Conservation (phyloP, 768 basidiomycete genomes). For the Rhizopogon roseolus region DNA sequence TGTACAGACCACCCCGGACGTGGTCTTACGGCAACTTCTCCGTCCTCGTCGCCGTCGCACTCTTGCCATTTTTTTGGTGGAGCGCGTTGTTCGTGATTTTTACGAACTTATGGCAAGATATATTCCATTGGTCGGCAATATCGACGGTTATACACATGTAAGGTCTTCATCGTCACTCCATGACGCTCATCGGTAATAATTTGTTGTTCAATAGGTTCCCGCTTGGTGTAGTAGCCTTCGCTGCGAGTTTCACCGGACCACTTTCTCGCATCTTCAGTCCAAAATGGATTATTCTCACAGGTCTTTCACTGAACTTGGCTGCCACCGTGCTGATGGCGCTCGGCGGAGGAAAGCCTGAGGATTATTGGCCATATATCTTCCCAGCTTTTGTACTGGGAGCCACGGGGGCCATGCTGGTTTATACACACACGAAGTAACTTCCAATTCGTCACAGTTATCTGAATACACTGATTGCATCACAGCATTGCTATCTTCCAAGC, state of each 20-base stretch:
- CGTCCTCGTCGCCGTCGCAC: slow-evolving; percentile 29
- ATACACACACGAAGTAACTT: slow-evolving; percentile 35
- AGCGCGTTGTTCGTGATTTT: slow-evolving; percentile 27
- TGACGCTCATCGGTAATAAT: slow-evolving; percentile 28
- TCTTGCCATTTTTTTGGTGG: slow-evolving; percentile 37
- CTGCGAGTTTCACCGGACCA: slow-evolving; percentile 27
- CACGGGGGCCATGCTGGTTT: no score
- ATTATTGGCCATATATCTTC: slow-evolving; percentile 32
- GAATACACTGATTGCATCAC: neutral
- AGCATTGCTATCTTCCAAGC: slow-evolving; percentile 42
- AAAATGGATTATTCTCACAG: slow-evolving; percentile 36
- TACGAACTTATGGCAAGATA: slow-evolving; percentile 29
- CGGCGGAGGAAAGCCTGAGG: slow-evolving; percentile 25
- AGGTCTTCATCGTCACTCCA: slow-evolving; percentile 24
- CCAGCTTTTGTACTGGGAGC: no score
- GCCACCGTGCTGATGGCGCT: slow-evolving; percentile 37
- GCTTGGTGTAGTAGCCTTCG: slow-evolving; percentile 31
- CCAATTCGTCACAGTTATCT: neutral
- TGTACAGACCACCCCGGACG: no score
- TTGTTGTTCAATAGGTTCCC: slow-evolving; percentile 23
- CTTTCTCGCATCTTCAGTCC: slow-evolving; percentile 26
- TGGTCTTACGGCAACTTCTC: slow-evolving; percentile 31
- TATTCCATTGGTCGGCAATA: no score
- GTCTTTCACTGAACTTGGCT: slow-evolving; percentile 27
- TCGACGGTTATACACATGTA: slow-evolving; percentile 4